phyloP scores from a whole-genome alignment of 2,329 filamentous ascomycete species.

The Cordyceps javanica region DNA sequence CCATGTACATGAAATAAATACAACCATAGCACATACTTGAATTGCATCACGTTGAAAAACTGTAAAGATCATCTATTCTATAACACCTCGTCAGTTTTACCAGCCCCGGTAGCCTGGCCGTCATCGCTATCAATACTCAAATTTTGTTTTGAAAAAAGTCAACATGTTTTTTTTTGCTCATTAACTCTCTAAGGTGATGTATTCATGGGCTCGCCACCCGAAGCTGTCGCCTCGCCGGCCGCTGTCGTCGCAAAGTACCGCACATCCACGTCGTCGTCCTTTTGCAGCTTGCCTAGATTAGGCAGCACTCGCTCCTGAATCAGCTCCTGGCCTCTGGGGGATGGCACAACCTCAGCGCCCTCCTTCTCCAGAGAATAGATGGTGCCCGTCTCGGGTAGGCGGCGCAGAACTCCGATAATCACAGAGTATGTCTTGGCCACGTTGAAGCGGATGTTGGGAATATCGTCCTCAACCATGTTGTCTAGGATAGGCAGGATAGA shows the following conservation, averaged over 20 bases:
- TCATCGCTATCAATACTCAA: constrained; percentile 8
- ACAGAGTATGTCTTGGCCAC: constrained; percentile 96
- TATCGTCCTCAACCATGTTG: constrained; percentile 87
- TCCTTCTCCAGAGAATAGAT: constrained; percentile 80
- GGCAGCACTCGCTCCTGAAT: constrained; percentile 84
- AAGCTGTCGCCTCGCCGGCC: constrained; percentile 49
- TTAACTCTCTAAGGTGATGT: constrained; percentile 53
- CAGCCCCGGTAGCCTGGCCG: not conserved
- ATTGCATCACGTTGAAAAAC: constrained; percentile 1
- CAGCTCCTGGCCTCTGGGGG: constrained; percentile 67
- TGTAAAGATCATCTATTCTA: constrained; percentile 10
- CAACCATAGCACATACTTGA: constrained; percentile 13
- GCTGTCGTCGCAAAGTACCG: constrained; percentile 95
- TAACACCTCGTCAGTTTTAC: not conserved
- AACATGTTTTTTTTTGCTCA: constrained; percentile 21
- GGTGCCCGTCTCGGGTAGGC: constrained; percentile 82
- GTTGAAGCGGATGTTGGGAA: constrained; percentile 99
- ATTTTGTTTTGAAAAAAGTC: constrained; percentile 9
- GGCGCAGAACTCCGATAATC: constrained; percentile 84
- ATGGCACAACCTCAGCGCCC: constrained; percentile 54
- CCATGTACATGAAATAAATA: constrained; percentile 17
- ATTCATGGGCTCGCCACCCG: constrained; percentile 56
- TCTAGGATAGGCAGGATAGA: constrained; percentile 95
- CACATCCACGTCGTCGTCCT: constrained; percentile 96
- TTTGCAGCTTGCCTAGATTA: constrained; percentile 89